phyloP scores from a whole-genome alignment of 371 early-diverging fungal species.

The Capniomyces stellatus region DNA sequence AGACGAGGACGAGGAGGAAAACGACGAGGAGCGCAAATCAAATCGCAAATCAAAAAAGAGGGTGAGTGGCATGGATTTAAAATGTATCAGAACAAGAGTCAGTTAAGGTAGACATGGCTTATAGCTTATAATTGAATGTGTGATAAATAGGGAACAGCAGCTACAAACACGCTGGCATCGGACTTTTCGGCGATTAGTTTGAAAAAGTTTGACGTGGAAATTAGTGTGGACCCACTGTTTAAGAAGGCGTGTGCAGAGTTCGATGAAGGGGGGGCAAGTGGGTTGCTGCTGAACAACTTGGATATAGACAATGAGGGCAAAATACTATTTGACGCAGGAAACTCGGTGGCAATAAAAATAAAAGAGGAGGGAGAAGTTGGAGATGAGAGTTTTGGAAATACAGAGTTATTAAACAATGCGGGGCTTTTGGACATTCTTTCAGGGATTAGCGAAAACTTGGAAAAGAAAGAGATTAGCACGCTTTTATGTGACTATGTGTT shows the following conservation, averaged over 20 bases:
- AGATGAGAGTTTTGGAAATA: slow-evolving; percentile 1
- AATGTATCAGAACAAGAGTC: background rate
- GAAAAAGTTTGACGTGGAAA: slow-evolving; percentile 83
- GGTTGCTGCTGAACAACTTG: slow-evolving; percentile 74
- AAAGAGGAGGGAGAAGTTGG: slow-evolving; percentile 20
- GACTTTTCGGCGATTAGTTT: slow-evolving; percentile 56
- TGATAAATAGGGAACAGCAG: slow-evolving; percentile 14
- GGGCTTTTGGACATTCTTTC: background rate
- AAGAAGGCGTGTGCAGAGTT: slow-evolving; percentile 94
- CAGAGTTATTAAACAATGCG: background rate
- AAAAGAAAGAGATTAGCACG: background rate
- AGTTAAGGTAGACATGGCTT: background rate
- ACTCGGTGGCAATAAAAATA: slow-evolving; percentile 28
- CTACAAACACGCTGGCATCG: slow-evolving; percentile 58
- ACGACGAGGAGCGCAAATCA: slow-evolving; percentile 20
- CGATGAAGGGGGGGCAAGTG: slow-evolving; percentile 95
- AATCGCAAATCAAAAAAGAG: slow-evolving; percentile 15
- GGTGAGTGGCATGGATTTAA: slow-evolving; percentile 7
- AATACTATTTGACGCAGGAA: slow-evolving; percentile 86
- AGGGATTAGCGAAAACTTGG: background rate
- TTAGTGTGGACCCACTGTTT: slow-evolving; percentile 89
- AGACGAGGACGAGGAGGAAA: slow-evolving; percentile 29
- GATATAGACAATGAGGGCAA: slow-evolving; percentile 59
- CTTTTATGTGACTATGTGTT: background rate
- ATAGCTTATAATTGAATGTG: background rate